Base-by-base conservation (phyloP, 306 rosid genomes). In the Casuarina cunninghamiana region DNA sequence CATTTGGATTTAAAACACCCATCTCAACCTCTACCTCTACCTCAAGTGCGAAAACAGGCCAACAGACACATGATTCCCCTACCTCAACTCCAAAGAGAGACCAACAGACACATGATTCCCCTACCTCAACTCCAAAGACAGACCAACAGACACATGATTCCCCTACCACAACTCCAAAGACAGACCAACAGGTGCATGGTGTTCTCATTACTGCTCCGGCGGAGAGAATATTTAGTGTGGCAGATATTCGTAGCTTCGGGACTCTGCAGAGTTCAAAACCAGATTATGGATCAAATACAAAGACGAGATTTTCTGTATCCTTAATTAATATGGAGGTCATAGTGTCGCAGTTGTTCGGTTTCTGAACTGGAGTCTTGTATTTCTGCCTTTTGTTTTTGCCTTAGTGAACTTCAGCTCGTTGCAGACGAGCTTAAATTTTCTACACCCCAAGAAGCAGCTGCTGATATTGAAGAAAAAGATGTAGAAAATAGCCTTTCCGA, bases 281-380 rank as follows among this genome's bases (percentile, higher is more conserved):
- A 73, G 86, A 82, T 58, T 44, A 72, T 68, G 75, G 73, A 57
- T 78, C 82, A 71, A 73, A 78, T 76, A 80, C 78, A 68, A 82
- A 79, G 60, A 73, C 51, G 74, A 76, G 81, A 43, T 80, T 78
- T 87, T 86, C 84, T 69, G 97, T 93, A 95, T 91, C 97, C 97
- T 83, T 85, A 50, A 9, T 83, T 77, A 60, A 21, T 78, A 72
- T 32, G 73, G 53, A 39, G 50, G 79, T 83, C 46, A 74, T 71
- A 79, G 35, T 16, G 80, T 76, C 72, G 10, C 44, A 37, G 57
- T 77, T 63, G 61, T 69, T 77, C 62, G 53, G 72, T 79, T 39
- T 74, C 17, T 63, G 80, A 76, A 53, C 84, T 68, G 79, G 54
- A 38, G 37, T 83, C 74, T 76, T 26, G 49, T 81, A 53, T 72